A percentile compares a stretch with the other conserved stretches of the same genome.
Conservation (phyloP, 78 protist species). For the Dictyostelium purpureum region DNA sequence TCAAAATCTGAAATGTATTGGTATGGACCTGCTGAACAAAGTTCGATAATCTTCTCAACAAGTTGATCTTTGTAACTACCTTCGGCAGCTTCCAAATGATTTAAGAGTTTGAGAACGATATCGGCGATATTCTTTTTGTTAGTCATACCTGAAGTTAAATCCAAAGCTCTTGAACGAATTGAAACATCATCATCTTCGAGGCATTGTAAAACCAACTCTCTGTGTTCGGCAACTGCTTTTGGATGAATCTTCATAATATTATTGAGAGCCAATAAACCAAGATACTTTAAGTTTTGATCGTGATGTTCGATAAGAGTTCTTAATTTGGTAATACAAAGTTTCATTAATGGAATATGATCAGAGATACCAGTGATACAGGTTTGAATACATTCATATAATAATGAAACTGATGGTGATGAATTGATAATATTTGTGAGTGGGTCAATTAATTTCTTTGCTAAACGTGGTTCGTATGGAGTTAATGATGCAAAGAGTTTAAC, state of each 20-base stretch:
- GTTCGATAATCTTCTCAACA: constrained; percentile 87
- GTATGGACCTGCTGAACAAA: constrained; percentile 85
- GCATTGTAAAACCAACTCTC: constrained; percentile 86
- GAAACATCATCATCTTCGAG: constrained; percentile 93
- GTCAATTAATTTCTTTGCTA: constrained; percentile 92
- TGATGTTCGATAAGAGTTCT: constrained; percentile 90
- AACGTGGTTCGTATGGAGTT: constrained; percentile 95
- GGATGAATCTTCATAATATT: constrained; percentile 90
- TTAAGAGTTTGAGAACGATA: constrained; percentile 82
- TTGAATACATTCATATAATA: constrained; percentile 94
- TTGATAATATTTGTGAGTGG: constrained; percentile 94
- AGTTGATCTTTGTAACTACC: constrained; percentile 83
- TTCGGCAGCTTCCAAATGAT: constrained; percentile 78
- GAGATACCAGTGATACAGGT: constrained; percentile 89
- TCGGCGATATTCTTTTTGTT: constrained; percentile 89
- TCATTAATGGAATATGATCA: constrained; percentile 73
- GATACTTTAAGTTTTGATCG: constrained; percentile 97
- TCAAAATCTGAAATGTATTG: constrained; percentile 91
- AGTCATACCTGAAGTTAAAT: constrained; percentile 91
- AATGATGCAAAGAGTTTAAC: constrained; percentile 95
- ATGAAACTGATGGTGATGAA: constrained; percentile 92
- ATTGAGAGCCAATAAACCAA: constrained; percentile 93
- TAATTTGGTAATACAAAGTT: constrained; percentile 91
- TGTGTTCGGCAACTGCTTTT: constrained; percentile 83
- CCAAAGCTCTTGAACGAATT: constrained; percentile 95